Percentiles rank a stretch among this genome's conserved stretches.
Conservation (phyloP, 2,329 filamentous ascomycete genomes). For the Penicillium vulpinum region DNA sequence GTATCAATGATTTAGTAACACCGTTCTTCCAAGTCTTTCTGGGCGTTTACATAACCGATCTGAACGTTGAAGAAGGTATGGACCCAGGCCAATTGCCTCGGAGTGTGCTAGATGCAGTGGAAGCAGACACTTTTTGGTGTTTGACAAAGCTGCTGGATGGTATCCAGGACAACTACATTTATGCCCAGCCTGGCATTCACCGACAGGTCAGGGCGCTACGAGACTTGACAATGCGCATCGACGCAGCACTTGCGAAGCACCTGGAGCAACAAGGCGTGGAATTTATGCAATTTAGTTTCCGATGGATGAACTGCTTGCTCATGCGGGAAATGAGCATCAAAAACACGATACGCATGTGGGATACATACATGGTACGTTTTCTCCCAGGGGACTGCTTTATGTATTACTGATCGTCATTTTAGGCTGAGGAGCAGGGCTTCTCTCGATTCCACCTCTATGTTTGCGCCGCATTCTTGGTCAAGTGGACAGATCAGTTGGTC, state of each 20-base stretch:
- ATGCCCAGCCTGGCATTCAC: slow-evolving; percentile 94
- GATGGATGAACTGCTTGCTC: slow-evolving; percentile 99
- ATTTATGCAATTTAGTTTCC: slow-evolving; percentile 98
- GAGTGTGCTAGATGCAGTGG: slow-evolving; percentile 89
- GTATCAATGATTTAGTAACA: slow-evolving; percentile 96
- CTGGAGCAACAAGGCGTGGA: slow-evolving; percentile 89
- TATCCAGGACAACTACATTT: slow-evolving; percentile 98
- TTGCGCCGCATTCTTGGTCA: slow-evolving; percentile 94
- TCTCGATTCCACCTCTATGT: slow-evolving; percentile 98
- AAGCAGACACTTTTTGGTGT: slow-evolving; percentile 98
- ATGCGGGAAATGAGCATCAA: slow-evolving; percentile 97
- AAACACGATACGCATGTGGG: slow-evolving; percentile 99
- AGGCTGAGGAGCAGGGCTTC: slow-evolving; percentile 98
- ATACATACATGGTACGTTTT: slow-evolving; percentile 82
- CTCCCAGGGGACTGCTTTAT: neutral
- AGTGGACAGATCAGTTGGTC: slow-evolving; percentile 92
- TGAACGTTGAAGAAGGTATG: slow-evolving; percentile 90
- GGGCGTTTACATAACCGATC: slow-evolving; percentile 90
- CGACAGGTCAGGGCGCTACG: slow-evolving; percentile 85
- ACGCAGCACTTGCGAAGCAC: slow-evolving; percentile 79
- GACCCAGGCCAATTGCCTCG: slow-evolving; percentile 91
- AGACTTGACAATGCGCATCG: slow-evolving; percentile 88
- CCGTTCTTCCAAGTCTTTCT: slow-evolving; percentile 98
- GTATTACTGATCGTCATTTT: slow-evolving; percentile 21
- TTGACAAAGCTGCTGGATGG: slow-evolving; percentile 96